Conservation (phyloP, 1,284 basidiomycete genomes). For the Tylopilus orsonianus region DNA sequence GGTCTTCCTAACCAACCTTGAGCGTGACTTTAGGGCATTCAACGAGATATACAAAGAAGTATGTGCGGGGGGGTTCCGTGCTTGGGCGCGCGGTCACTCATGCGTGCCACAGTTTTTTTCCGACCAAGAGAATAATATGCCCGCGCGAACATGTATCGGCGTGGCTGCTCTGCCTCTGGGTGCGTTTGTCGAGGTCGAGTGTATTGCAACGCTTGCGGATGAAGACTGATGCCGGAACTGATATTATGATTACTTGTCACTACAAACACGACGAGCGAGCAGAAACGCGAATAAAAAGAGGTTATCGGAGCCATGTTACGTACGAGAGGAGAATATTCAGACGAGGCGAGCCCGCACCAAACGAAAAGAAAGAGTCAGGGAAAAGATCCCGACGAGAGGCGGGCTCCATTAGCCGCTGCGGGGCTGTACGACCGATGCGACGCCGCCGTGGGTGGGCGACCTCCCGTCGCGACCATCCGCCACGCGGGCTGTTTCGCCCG, state of each 20-base stretch:
- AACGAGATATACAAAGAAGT: constrained; percentile 56
- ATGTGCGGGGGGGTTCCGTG: no score
- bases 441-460: constrained; percentile 6
- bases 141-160: constrained; percentile 66
- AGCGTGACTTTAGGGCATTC: constrained; percentile 50
- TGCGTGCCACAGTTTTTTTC: no score
- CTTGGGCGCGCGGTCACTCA: no score
- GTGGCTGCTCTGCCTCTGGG: constrained; percentile 59
- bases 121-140: no score
- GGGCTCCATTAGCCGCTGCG: not conserved
- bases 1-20: constrained; percentile 55
- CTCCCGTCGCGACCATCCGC: constrained; percentile 30
- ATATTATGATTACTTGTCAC: no score
- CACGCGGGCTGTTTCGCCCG: constrained; percentile 81
- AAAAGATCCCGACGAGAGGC: constrained; percentile 3
- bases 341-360: constrained; percentile 5
- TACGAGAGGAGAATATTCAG: not conserved
- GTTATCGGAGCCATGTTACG: no score
- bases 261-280: no score
- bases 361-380: constrained; percentile 3
- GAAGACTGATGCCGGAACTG: not conserved
- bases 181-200: constrained; percentile 67
- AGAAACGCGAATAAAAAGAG: no score
- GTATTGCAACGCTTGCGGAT: constrained; percentile 48
- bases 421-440: constrained; percentile 5